Conservation (phyloP, 169 alveolate species). For the Plasmodium reichenowi region DNA sequence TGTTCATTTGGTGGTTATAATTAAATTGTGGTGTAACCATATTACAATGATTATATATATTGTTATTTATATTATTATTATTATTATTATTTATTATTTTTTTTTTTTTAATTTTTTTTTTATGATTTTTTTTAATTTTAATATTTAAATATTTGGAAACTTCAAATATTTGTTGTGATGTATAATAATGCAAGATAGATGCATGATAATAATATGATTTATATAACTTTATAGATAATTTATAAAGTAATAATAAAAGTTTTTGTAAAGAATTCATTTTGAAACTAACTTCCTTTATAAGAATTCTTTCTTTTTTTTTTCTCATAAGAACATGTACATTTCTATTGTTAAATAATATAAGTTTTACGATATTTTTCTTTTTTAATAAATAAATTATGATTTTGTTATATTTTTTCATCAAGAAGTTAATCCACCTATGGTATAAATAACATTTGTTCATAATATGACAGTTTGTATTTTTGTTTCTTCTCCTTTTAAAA, state of each 20-base stretch:
- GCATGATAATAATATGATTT: conserved; percentile 62
- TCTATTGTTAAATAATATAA: conserved; percentile 51
- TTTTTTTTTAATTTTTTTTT: not conserved
- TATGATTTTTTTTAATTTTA: conserved; percentile 24
- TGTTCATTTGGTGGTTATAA: too few species aligned
- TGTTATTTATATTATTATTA: too few species aligned
- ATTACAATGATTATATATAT: too few species aligned
- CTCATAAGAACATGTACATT: conserved; percentile 48
- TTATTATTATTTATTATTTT: not conserved
- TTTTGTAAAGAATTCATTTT: conserved; percentile 39
- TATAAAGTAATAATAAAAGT: conserved; percentile 26
- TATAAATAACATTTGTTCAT: conserved; percentile 63
- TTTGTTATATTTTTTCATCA: conserved; percentile 40
- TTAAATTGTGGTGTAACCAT: too few species aligned
- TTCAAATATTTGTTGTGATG: conserved; percentile 51
- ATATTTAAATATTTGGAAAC: conserved; percentile 68
- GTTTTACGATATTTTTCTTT: conserved; percentile 47
- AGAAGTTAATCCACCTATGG: conserved; percentile 47
- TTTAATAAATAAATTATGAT: conserved; percentile 21
- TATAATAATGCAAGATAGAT: conserved; percentile 49
- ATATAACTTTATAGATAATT: conserved; percentile 37
- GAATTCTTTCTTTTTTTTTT: conserved; percentile 22
- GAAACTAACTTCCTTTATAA: conserved; percentile 14
- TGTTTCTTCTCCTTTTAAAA: conserved; percentile 4
- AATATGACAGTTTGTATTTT: conserved; percentile 16